Base-by-base conservation (phyloP, 2,329 filamentous ascomycete species). In the Alternaria tenuissima region DNA sequence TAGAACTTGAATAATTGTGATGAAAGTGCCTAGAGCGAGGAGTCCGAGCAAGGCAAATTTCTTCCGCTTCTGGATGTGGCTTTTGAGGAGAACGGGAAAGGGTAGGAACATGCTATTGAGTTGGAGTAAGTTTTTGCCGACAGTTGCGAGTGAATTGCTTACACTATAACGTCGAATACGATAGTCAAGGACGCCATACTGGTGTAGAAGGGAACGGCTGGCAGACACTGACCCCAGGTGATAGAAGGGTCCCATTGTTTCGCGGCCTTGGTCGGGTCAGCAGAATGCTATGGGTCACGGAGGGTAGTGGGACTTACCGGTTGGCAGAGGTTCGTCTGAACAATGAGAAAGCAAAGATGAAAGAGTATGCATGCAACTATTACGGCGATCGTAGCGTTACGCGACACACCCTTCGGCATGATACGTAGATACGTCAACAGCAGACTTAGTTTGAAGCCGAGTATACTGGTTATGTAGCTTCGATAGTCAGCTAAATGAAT, bases 381-480 rank as follows among this genome's bases (percentile, higher is more conserved):
- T 1, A 65, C 48, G 2, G 42, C 26, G 24, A 65, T 59, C 5
- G 59, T 66, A 11, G 54, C 49, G 1, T 18, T 63, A 8, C 64
- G 62, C 32, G 64, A 59, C 14, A 41, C 8, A 28, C 64, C 64
- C 28, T 64, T 61, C 6, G 64, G 61, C 59, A 66, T 63, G n/a
- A 66, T 65, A 0, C 64, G 62, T 12, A 66, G 55, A 20, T 66
- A 66, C 2, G 64, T 55, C 30, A 66, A 7, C 36, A 66, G 32
- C 7, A 66, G 32, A 48, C 64, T 66, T 5, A 66, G 34, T 16
- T 66, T 66, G 52, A 66, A 66, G n/a, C 62, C 59, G 20, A 65
- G 46, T 11, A 66, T 66, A 51, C 64, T 66, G 2, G 48, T 57
- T 6, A 66, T 66, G 44, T 66, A 66, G 55, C 64, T 66, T 26